Percentiles rank a stretch among this genome's conserved stretches.
phyloP scores from a whole-genome alignment of 768 basidiomycete species.

The Panus rudis region DNA sequence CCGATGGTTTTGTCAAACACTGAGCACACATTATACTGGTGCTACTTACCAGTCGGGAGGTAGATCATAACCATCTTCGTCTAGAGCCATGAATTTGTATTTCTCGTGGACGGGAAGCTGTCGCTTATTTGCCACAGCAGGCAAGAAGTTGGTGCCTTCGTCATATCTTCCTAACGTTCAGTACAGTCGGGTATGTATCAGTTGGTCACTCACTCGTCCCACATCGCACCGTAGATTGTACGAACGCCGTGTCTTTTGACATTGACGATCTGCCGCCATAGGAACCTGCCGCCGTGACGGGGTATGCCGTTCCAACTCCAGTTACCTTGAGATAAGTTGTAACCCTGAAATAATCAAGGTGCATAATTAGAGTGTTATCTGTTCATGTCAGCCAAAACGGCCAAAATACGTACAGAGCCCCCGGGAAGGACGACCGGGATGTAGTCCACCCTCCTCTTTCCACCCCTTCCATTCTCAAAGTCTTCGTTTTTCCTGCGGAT shows the following conservation, averaged over 20 bases:
- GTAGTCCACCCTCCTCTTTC: constrained; percentile 57
- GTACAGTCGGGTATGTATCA: neutral
- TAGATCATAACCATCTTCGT: constrained; percentile 70
- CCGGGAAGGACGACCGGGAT: constrained; percentile 82
- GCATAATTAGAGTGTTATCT: neutral
- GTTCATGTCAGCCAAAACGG: no score
- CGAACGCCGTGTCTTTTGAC: constrained; percentile 53
- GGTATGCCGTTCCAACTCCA: constrained; percentile 70
- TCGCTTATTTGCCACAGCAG: constrained; percentile 51
- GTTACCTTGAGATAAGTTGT: constrained; percentile 62
- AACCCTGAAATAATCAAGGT: constrained; percentile 38
- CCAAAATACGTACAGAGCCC: constrained; percentile 55
- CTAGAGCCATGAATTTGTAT: constrained; percentile 61
- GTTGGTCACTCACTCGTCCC: constrained; percentile 64
- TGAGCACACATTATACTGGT: constrained; percentile 4
- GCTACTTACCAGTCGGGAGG: constrained; percentile 70
- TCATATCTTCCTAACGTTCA: constrained; percentile 78
- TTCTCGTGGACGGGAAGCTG: constrained; percentile 54
- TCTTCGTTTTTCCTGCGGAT: constrained; percentile 44
- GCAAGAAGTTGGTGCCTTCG: constrained; percentile 80
- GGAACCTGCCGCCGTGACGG: constrained; percentile 65
- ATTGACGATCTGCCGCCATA: constrained; percentile 76
- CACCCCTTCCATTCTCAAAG: constrained; percentile 13
- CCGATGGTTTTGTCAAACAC: constrained; percentile 4
- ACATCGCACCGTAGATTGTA: constrained; percentile 78